Base-by-base conservation (phyloP, 768 basidiomycete species). In the Leccinum disarticulatum region DNA sequence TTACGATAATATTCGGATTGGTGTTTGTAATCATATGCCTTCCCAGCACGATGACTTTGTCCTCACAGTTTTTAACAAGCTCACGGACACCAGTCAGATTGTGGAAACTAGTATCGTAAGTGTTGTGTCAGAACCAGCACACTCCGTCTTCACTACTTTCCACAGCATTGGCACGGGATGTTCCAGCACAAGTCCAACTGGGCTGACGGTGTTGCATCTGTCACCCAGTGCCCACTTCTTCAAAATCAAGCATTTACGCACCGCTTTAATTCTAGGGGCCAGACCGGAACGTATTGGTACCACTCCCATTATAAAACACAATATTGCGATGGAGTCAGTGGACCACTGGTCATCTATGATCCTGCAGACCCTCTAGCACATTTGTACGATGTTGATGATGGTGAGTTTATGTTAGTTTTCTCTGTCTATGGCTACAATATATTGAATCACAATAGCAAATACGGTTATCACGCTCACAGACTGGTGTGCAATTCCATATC, bases 401-500 rank as follows among this genome's bases (percentile, higher is more conserved):
- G 80, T 78, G 49, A 52, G 61, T 48, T 22, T 53, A 4, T n/a
- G 4, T 48, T 31, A 47, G 30, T 6, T 11, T 15, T 56, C 17
- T 43, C n/a, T 43, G n/a, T n/a, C n/a, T 15, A 1, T 27, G 6
- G 1, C 14, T 6, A 6, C 10, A 22, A 17, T n/a, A n/a, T 55
- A 41, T 59, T 0, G 60, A 28, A 33, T 19, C 33, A 13, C 2
- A 52, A 47, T 43, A 70, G 77, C 76, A 59, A 60, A 4, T 13
- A 83, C 82, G 0, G 66, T 83, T 2, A 80, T 83, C 59, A 82
- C 82, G 0, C 71, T 83, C 25, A 70, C 80, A 1, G 83, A 84
- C 54, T 83, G 82, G 82, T 72, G 56, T 36, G 62, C 4, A 22
- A 27, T 22, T 31, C 30, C 22, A 1, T 22, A 7, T 46, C 4